phyloP scores from a whole-genome alignment of 805 yeast species.

The Wickerhamomyces subpelliculosus region DNA sequence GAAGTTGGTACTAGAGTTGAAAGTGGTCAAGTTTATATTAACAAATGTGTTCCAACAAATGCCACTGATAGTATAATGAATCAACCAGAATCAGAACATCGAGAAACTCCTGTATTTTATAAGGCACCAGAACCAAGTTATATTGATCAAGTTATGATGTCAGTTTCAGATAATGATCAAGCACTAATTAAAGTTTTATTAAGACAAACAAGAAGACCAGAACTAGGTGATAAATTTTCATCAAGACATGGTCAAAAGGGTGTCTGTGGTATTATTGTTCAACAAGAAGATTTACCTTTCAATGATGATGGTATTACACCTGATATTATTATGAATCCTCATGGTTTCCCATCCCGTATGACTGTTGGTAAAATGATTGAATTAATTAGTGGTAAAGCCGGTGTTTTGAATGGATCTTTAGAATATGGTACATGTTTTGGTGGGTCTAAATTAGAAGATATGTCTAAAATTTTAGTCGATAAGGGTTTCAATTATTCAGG shows the following conservation, averaged over 20 bases:
- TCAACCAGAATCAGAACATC: conserved; percentile 44
- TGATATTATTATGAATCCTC: conserved; percentile 97
- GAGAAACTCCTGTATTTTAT: conserved; percentile 88
- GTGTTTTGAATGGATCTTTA: conserved; percentile 83
- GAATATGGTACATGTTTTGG: conserved; percentile 99
- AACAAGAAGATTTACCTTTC: conserved; percentile 95
- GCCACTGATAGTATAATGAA: conserved; percentile 51
- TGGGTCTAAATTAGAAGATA: conserved; percentile 92
- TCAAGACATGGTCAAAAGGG: conserved; percentile 99
- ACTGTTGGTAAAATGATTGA: conserved; percentile 99
- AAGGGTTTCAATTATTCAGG: conserved; percentile 94
- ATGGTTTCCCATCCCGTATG: conserved; percentile 99
- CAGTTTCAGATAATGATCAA: conserved; percentile 92
- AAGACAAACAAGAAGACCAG: conserved; percentile 96
- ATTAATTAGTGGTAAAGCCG: conserved; percentile 93
- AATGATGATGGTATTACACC: conserved; percentile 89
- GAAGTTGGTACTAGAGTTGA: conserved; percentile 90
- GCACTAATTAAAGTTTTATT: conserved; percentile 86
- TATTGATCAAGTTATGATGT: conserved; percentile 96
- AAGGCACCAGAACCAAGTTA: conserved; percentile 95
- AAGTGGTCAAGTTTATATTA: conserved; percentile 90
- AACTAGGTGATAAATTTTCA: conserved; percentile 94
- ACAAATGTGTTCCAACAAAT: conserved; percentile 86
- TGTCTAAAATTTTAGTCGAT: conserved; percentile 84
- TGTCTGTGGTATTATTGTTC: conserved; percentile 97